Conservation (phyloP, 495 filamentous ascomycete species). For the Daldinia bambusicola region DNA sequence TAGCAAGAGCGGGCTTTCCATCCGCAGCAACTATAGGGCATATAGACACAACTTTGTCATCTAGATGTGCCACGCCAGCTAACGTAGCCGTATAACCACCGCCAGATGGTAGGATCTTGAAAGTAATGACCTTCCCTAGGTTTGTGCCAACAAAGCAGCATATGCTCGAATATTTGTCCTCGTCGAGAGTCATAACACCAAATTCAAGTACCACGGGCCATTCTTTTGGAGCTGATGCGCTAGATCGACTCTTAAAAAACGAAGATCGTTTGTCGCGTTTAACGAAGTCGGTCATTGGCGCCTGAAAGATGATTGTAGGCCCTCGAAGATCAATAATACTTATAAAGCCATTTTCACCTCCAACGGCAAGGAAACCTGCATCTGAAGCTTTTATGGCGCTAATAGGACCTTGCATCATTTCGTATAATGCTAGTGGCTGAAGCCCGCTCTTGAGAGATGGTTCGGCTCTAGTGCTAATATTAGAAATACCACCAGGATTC, state of each 20-base stretch:
- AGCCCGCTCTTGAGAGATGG: conserved; percentile 83
- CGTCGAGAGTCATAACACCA: conserved; percentile 91
- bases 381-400: conserved; percentile 84
- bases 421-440: conserved; percentile 79
- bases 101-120: conserved; percentile 82
- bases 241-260: conserved; percentile 61
- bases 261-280: conserved; percentile 77
- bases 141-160: conserved; percentile 91
- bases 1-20: conserved; percentile 79
- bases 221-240: conserved; percentile 64
- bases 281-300: conserved; percentile 70
- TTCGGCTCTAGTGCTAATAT: conserved; percentile 78
- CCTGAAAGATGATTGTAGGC: conserved; percentile 84
- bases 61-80: conserved; percentile 71
- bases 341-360: conserved; percentile 81
- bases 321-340: conserved; percentile 87
- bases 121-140: conserved; percentile 81
- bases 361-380: conserved; percentile 89
- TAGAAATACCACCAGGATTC: conserved; percentile 71
- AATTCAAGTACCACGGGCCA: conserved; percentile 86
- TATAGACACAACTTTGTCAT: conserved; percentile 78
- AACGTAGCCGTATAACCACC: conserved; percentile 79
- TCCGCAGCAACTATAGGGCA: conserved; percentile 80
- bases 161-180: conserved; percentile 93
- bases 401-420: conserved; percentile 82